Evolutionary conservation across 306 rosid species (phyloP).

Genomic region (Cicer bijugum): DNA sequence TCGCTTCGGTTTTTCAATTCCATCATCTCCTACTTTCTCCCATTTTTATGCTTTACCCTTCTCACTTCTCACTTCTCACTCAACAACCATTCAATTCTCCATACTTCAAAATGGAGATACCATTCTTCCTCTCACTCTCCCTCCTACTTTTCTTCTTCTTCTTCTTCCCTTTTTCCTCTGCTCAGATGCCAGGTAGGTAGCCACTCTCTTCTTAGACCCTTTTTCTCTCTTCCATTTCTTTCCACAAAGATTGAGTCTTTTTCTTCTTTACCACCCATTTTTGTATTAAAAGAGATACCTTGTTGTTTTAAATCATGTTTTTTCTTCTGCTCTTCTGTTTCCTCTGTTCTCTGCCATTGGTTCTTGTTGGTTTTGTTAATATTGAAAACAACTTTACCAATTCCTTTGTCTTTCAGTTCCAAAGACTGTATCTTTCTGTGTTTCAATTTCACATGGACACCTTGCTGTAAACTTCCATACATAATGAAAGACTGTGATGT

Average conservation of each 20-base stretch:
- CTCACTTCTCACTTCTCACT: neutral
- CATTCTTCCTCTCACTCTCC: slow-evolving; percentile 46
- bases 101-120: slow-evolving; percentile 60
- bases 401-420: slow-evolving; percentile 31
- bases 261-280: neutral
- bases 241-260: slow-evolving; percentile 18
- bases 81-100: neutral
- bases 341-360: slow-evolving; percentile 33
- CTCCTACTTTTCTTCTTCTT: slow-evolving; percentile 27
- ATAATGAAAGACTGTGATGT: neutral
- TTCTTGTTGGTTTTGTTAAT: neutral
- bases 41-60: slow-evolving; percentile 45
- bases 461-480: neutral
- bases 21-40: slow-evolving; percentile 6
- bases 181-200: slow-evolving; percentile 83
- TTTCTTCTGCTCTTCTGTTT: slow-evolving; percentile 22
- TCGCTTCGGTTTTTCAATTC: slow-evolving; percentile 35
- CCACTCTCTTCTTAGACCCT: slow-evolving; percentile 4
- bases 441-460: neutral
- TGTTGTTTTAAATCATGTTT: neutral
- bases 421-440: neutral
- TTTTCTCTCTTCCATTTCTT: neutral
- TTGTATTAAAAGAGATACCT: neutral
- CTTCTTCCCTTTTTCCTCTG: slow-evolving; percentile 53
- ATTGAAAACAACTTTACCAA: neutral